Base-by-base conservation (phyloP, 352 stramenopile genomes). In the Globisporangium perplexum region DNA sequence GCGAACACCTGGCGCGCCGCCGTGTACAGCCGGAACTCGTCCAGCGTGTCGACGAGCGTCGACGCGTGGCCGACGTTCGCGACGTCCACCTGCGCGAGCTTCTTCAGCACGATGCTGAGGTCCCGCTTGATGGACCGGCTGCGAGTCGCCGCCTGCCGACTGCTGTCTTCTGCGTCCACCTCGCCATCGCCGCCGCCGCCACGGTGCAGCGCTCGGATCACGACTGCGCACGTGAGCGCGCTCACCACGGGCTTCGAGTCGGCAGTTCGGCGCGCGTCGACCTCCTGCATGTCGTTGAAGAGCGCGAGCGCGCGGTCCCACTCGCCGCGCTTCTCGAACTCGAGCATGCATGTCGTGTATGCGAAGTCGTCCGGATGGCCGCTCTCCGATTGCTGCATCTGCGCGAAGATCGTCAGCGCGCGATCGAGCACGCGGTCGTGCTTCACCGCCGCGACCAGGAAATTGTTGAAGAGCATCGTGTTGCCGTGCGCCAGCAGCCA, bases 381-480 rank as follows among this genome's bases (percentile, higher is more conserved):
- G 22, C 68, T 63, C 26, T 41, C 38, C n/a, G 72, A 65, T 22
- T 54, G 33, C 22, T 63, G 63, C 68, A 91, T 77, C 10, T 60
- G 58, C 8, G 79, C 59, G 10, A 88, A 67, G 48, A 86, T 70
- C 44, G 60, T 28, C 56, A 66, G 67, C 20, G 73, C 65, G 20
- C 62, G 54, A 50, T 53, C 68, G 51, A 67, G 52, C 20, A 52
- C 47, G 8, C n/a, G 26, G 31, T 67, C 61, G 5, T 39, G 49
- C 33, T 68, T 63, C 6, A 86, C 44, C 14, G 73, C 66, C 43
- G 73, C 76, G 10, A 86, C 53, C 7, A 91, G 42, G 41, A 87
- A 86, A 53, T 86, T 75, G 55, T 83, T 88, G 38, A 71, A 79
- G 55, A 83, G 47, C 38, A 72, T 58, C 22, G 74, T 84, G 35